Evolutionary conservation across 208 protist species (phyloP), one percentile per base, ranked within the genome.

Genomic region (Leishmania tropica): DNA sequence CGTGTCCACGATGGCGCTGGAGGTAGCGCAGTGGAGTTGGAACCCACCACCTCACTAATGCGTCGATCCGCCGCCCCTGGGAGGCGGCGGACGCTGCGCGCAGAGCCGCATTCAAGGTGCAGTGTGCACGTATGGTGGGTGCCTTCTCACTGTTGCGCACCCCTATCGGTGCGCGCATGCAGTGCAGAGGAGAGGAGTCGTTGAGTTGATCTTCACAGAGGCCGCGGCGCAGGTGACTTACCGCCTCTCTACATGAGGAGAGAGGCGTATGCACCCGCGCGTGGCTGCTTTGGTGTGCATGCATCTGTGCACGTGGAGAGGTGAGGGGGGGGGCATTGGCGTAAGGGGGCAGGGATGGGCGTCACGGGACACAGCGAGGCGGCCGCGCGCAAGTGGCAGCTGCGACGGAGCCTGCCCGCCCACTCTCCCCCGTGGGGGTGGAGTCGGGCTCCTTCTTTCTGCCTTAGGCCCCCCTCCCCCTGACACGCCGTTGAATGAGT

Each of bases 11-110:
- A 77, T 91, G 81, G 89, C 95, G 42, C 78, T 96, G 40, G 89
- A 96, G 78, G 81, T 97, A 21, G 91, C 93, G 15, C 95, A 98
- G 86, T 96, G 92, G 88, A 83, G 87, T 54, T 98, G 93, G 93
- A 98, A 98, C 76, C 92, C 95, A 24, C 87, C 93, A 15, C 90
- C 88, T 58, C 85, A 88, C 62, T 95, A 77, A 88, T 10, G 37
- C 51, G 28, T 28, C 10, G 37, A 24, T 54, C 0, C 24, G 37
- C 54, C 28, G 6, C 35, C 0, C 70, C 45, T 19, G 45, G 8
- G 28, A 17, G 45, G 70, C 19, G 40, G 42, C 31, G 42, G 67
- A 72, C 8, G 7, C 37, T 48, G 15, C 17, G 24, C 67, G 67
- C 19, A 42, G 35, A 24, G 67, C 24, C 19, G 42, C 40, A 48